Percentiles rank a stretch among this genome's conserved stretches.
Conservation (phyloP, 2,329 filamentous ascomycete species). For the Helotiales sp. region DNA sequence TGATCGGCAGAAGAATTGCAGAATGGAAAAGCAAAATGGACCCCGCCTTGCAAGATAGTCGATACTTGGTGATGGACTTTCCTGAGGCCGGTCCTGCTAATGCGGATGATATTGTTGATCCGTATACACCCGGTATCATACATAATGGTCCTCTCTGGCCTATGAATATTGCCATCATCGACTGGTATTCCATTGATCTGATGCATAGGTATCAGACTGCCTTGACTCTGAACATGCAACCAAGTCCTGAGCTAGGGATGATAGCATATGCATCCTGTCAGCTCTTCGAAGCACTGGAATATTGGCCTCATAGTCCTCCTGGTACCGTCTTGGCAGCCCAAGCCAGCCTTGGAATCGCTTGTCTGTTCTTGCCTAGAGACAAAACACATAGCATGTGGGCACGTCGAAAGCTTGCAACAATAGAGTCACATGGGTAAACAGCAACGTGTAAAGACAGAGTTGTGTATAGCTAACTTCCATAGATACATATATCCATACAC, state of each 20-base stretch:
- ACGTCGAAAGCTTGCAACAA: constrained; percentile 72
- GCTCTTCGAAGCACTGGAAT: constrained; percentile 75
- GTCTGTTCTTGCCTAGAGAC: constrained; percentile 79
- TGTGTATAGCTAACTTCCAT: constrained; percentile 11
- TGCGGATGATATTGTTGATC: constrained; percentile 70
- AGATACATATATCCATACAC: constrained; percentile 83
- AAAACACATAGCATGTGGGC: constrained; percentile 74
- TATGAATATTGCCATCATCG: constrained; percentile 72
- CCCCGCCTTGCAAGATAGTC: constrained; percentile 58
- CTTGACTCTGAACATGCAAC: constrained; percentile 48
- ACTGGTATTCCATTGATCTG: constrained; percentile 75
- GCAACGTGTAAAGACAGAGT: neutral
- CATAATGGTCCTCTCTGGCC: constrained; percentile 71
- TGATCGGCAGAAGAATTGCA: constrained; percentile 48
- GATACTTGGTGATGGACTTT: constrained; percentile 65
- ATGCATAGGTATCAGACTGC: constrained; percentile 79
- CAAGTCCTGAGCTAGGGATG: constrained; percentile 54
- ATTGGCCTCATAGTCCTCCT: constrained; percentile 67
- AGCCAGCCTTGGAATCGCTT: constrained; percentile 72
- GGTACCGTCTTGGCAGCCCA: constrained; percentile 74
- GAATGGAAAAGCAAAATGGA: constrained; percentile 59
- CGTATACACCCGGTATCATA: constrained; percentile 68
- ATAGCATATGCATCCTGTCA: constrained; percentile 72
- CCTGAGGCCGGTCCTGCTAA: constrained; percentile 51
- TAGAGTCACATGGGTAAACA: constrained; percentile 76